Evolutionary conservation across 1,284 basidiomycete species (phyloP).

Genomic region (Trametes sp.): DNA sequence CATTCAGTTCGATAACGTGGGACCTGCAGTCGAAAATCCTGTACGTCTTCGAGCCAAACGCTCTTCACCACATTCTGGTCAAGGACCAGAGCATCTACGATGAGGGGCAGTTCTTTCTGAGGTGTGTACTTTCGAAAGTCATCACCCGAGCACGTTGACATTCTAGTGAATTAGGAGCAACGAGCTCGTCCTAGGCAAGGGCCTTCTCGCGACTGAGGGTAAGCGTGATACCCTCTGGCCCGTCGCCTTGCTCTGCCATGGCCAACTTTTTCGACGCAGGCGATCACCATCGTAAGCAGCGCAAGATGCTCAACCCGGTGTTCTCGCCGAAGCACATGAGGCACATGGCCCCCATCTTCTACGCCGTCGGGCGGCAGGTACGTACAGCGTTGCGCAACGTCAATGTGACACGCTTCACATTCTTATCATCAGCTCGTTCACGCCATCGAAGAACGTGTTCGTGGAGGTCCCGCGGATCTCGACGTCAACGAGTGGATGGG

Average conservation of each 20-base stretch:
- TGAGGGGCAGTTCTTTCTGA: slow-evolving; percentile 19
- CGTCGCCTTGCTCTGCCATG: not conserved
- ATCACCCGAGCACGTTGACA: not conserved
- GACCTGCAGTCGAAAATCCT: slow-evolving; percentile 13
- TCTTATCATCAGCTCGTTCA: slow-evolving; percentile 27
- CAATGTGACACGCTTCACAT: too few species aligned
- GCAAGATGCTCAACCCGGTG: slow-evolving; percentile 37
- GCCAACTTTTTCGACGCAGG: slow-evolving; percentile 2
- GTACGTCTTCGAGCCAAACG: slow-evolving; percentile 35
- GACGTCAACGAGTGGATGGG: slow-evolving; percentile 45
- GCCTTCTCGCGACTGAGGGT: slow-evolving; percentile 11
- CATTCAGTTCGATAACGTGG: not conserved
- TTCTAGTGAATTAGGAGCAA: not conserved
- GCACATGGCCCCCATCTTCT: slow-evolving; percentile 37
- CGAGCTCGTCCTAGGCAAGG: slow-evolving; percentile 4
- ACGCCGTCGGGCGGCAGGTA: slow-evolving; percentile 16
- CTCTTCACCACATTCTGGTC: slow-evolving; percentile 39
- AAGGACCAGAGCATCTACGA: slow-evolving; percentile 43
- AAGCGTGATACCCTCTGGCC: not conserved
- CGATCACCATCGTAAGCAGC: slow-evolving; percentile 26
- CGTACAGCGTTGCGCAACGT: not conserved
- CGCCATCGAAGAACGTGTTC: slow-evolving; percentile 28
- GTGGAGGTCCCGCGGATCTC: slow-evolving; percentile 29
- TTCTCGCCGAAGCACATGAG: slow-evolving; percentile 38
- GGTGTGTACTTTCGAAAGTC: not conserved